A percentile compares a stretch with the other conserved stretches of the same genome.
Conservation (phyloP, 495 filamentous ascomycete species). For the Pyrenula massariospora region DNA sequence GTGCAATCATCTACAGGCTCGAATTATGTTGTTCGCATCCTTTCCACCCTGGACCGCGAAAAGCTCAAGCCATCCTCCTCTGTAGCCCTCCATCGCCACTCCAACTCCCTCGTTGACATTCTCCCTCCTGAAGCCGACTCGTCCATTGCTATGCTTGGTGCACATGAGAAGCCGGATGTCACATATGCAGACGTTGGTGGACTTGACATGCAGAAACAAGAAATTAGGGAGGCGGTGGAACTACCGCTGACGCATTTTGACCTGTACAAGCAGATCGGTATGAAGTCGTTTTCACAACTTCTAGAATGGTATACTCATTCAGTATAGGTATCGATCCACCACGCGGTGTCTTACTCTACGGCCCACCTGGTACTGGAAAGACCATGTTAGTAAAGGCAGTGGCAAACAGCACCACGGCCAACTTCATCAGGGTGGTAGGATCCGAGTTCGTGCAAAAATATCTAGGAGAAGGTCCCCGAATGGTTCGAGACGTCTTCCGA, state of each 20-base stretch:
- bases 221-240: conserved; percentile 95
- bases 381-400: conserved; percentile 99
- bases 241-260: conserved; percentile 94
- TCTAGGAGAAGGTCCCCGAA: conserved; percentile 90
- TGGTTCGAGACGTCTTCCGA: conserved; percentile 98
- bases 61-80: conserved; percentile 94
- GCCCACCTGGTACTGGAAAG: conserved; percentile 93
- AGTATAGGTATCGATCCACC: conserved; percentile 81
- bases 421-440: conserved; percentile 95
- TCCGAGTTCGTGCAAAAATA: conserved; percentile 99
- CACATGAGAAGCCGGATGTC: conserved; percentile 95
- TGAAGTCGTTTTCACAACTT: conserved; percentile 7
- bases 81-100: conserved; percentile 94
- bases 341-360: conserved; percentile 89
- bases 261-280: conserved; percentile 90
- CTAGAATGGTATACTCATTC: conserved; percentile 2
- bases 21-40: conserved; percentile 97
- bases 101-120: conserved; percentile 96
- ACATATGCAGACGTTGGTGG: conserved; percentile 97
- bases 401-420: conserved; percentile 94
- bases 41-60: conserved; percentile 97
- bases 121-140: conserved; percentile 95
- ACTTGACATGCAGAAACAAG: conserved; percentile 99
- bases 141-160: conserved; percentile 94
- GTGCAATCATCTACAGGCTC: conserved; percentile 96